Conservation (phyloP, 2,329 filamentous ascomycete species). For the Cryphonectria nitschkei region DNA sequence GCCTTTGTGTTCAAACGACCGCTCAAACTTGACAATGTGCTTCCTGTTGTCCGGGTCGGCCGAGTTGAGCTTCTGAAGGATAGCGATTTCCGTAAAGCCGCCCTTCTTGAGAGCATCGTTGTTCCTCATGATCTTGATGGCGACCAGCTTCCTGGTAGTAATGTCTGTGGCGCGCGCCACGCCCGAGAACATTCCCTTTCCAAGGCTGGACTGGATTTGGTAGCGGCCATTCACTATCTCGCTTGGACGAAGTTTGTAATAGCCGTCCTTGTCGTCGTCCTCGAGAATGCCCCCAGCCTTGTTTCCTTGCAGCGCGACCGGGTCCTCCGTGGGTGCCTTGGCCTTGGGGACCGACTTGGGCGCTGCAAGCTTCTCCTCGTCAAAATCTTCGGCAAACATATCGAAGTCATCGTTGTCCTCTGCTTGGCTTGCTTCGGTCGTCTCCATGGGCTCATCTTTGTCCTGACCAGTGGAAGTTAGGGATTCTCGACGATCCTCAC, state of each 20-base stretch:
- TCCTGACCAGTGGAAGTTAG: conserved; percentile 31
- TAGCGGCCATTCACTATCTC: conserved; percentile 90
- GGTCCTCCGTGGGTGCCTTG: conserved; percentile 46
- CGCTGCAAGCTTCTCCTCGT: conserved; percentile 66
- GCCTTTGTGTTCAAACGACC: conserved; percentile 89
- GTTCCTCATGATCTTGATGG: conserved; percentile 97
- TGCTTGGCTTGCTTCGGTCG: conserved; percentile 45
- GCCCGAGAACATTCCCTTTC: conserved; percentile 94
- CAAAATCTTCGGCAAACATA: conserved; percentile 87
- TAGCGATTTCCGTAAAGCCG: conserved; percentile 91
- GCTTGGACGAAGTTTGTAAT: conserved; percentile 92
- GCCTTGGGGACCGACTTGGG: conserved; percentile 46
- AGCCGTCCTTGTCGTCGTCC: conserved; percentile 92
- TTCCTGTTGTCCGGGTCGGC: conserved; percentile 88
- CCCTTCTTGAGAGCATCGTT: conserved; percentile 93
- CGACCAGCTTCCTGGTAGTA: conserved; percentile 75
- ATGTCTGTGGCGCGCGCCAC: conserved; percentile 88
- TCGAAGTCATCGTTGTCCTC: conserved; percentile 75
- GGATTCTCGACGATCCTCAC: conserved; percentile 40
- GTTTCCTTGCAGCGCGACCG: conserved; percentile 50
- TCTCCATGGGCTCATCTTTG: conserved; percentile 38
- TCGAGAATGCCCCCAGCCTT: conserved; percentile 79
- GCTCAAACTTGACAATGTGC: conserved; percentile 86
- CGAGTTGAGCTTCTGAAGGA: conserved; percentile 83
- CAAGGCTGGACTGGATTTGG: conserved; percentile 83